These are phyloP conservation scores for Fusarium veterinarium DNA, from an alignment of 2,329 filamentous ascomycete genomes.

Conservation along the genomic window DNA sequence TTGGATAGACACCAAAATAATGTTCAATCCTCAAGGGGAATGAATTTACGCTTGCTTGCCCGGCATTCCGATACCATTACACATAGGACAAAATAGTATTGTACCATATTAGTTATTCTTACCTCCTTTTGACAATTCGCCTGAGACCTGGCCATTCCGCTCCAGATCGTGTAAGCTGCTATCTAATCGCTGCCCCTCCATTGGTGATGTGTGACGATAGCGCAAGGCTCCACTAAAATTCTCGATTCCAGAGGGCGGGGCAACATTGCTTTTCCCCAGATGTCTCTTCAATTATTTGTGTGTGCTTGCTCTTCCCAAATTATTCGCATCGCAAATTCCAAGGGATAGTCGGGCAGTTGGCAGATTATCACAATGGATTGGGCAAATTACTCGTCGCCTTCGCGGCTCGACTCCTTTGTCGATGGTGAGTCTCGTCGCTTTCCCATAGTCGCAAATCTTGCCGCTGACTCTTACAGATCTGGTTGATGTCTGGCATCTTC, in stretches of 20 bases:
- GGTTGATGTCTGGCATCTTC: slow-evolving; percentile 59
- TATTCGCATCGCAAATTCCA: neutral
- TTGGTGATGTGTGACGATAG: slow-evolving; percentile 42
- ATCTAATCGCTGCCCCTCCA: slow-evolving; percentile 41
- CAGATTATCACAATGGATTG: slow-evolving; percentile 40
- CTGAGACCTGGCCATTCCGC: neutral
- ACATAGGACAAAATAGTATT: neutral
- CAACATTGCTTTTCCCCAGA: slow-evolving; percentile 38
- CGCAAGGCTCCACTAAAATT: slow-evolving; percentile 37
- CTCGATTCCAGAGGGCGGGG: slow-evolving; percentile 35
- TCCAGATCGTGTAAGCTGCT: slow-evolving; percentile 1
- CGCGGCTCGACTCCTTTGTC: slow-evolving; percentile 41
- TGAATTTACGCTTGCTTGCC: neutral
- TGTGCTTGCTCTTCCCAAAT: slow-evolving; percentile 15
- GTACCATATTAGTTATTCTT: neutral
- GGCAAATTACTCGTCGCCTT: slow-evolving; percentile 42
- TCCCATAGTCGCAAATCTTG: slow-evolving; percentile 10
- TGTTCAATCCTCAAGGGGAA: neutral
- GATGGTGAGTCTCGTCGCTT: slow-evolving; percentile 33
- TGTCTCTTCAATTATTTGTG: slow-evolving; percentile 21
- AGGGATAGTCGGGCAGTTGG: slow-evolving; percentile 18
- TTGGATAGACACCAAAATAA: neutral
- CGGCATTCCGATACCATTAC: neutral
- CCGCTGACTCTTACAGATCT: slow-evolving; percentile 45
- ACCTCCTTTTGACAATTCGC: neutral